Evolutionary conservation across 2,329 filamentous ascomycete species (phyloP), one percentile per base, ranked within the genome.

Genomic region (Pseudovirgaria hyperparasitica): DNA sequence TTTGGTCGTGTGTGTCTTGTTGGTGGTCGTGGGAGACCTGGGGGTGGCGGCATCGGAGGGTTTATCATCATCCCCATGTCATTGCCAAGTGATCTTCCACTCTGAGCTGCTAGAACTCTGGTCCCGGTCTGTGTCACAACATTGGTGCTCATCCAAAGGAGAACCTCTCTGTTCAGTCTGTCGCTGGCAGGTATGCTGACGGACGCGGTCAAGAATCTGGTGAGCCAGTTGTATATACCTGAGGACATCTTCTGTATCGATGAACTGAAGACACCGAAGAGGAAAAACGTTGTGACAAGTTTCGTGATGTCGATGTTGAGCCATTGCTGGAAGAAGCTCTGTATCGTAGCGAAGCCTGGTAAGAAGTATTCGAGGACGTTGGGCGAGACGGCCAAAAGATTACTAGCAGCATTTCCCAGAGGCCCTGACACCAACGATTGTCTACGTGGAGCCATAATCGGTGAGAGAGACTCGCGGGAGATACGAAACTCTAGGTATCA

Each of bases 81-180:
- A n/a, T n/a, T n/a, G n/a, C n/a, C n/a, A n/a, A n/a, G n/a, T n/a
- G n/a, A n/a, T n/a, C n/a, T n/a, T n/a, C n/a, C n/a, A n/a, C n/a
- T n/a, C n/a, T 23, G 8, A 23, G 12, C 7, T 8, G 22, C 22
- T 8, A 12, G 8, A 23, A 8, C 8, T 9, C 22, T 10, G 22
- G 10, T 8, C 8, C 22, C 7, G 7, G 8, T n/a, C n/a, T n/a
- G n/a, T 13, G 17, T 16, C 6, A 29, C 14, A 6, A 24, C 20
- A 17, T 24, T 14, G 4, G 11, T 16, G 9, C 21, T 16, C 19
- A 24, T 29, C 18, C 20, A 29, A 3, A 11, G 5, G 6, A 16
- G 21, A 15, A 29, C 22, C 21, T 29, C 27, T 19, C 20, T 14
- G 13, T 29, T 25, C 7, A 29, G 16, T 4, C 27, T 20, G 15